These are phyloP conservation scores for Paxillus rubicundulus DNA, from an alignment of 768 basidiomycete species.

Conservation along the genomic window DNA sequence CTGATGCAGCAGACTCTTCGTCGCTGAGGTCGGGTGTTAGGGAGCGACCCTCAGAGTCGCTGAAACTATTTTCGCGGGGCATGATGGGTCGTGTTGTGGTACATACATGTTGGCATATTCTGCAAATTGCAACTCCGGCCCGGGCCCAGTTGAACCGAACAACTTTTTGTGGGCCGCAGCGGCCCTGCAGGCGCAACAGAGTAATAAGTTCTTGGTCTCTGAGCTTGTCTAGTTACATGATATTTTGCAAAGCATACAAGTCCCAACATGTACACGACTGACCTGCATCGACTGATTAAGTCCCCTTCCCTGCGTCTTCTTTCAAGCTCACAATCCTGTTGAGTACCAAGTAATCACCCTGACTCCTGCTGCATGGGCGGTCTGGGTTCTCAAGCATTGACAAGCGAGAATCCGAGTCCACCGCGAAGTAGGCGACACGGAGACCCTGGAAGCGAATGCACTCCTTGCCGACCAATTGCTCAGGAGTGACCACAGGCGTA, in stretches of 20 bases:
- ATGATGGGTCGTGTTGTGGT: slow-evolving; percentile 39
- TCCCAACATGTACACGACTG: neutral
- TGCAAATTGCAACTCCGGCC: too few species aligned
- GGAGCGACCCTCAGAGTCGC: slow-evolving; percentile 63
- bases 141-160: neutral
- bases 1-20: slow-evolving; percentile 25
- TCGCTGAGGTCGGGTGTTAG: slow-evolving; percentile 64
- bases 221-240: neutral
- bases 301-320: slow-evolving; percentile 82
- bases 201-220: too few species aligned
- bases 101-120: too few species aligned
- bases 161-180: too few species aligned
- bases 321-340: slow-evolving; percentile 94
- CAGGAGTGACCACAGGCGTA: slow-evolving; percentile 67
- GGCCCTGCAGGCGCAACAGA: too few species aligned
- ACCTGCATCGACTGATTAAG: slow-evolving; percentile 7
- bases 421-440: slow-evolving; percentile 90
- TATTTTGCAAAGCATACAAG: slow-evolving; percentile 3
- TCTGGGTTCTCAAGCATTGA: slow-evolving; percentile 58
- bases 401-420: slow-evolving; percentile 83
- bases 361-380: slow-evolving; percentile 41
- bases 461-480: slow-evolving; percentile 85
- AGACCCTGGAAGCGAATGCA: slow-evolving; percentile 96
- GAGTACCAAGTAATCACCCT: slow-evolving; percentile 79
- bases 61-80: slow-evolving; percentile 68